Conservation (phyloP, 257 asterid species). For the Ilex aquifolium region DNA sequence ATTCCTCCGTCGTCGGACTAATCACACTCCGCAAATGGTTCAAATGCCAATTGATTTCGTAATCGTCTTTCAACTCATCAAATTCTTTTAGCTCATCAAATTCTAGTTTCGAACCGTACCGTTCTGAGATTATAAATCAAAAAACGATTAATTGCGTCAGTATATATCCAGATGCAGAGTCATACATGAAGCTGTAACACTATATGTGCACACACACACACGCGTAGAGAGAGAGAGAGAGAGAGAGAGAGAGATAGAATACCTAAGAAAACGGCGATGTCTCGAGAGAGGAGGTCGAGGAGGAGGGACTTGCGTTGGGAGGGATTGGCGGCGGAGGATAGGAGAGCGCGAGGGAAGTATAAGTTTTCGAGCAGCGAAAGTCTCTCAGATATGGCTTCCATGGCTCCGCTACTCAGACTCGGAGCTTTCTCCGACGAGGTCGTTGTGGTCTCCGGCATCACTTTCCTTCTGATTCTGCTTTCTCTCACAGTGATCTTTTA, state of each 20-base stretch:
- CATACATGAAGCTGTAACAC: neutral
- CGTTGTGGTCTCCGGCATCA: too few species aligned
- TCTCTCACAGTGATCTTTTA: too few species aligned
- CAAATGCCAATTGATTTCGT: slow-evolving; percentile 90
- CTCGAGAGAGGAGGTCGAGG: slow-evolving; percentile 66
- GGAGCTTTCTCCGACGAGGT: slow-evolving; percentile 1
- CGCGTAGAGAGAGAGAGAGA: neutral
- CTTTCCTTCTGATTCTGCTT: too few species aligned
- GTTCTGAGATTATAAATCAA: slow-evolving; percentile 39
- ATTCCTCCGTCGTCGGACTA: slow-evolving; percentile 65
- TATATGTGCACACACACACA: neutral
- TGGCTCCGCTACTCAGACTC: slow-evolving; percentile 36
- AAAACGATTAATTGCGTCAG: neutral
- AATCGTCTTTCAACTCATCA: slow-evolving; percentile 61
- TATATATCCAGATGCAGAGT: neutral
- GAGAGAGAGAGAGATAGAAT: neutral
- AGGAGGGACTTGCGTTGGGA: slow-evolving; percentile 69
- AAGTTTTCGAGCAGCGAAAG: slow-evolving; percentile 67
- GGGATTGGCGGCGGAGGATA: slow-evolving; percentile 54
- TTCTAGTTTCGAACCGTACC: slow-evolving; percentile 68
- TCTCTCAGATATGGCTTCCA: slow-evolving; percentile 54
- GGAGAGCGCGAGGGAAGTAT: slow-evolving; percentile 85
- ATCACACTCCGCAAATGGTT: slow-evolving; percentile 55
- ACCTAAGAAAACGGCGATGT: slow-evolving; percentile 88
- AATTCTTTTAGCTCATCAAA: slow-evolving; percentile 67